Evolutionary conservation across 2,329 filamentous ascomycete genomes (phyloP), one percentile per base, ranked within the genome.

Genomic region (Fusarium euwallaceae): DNA sequence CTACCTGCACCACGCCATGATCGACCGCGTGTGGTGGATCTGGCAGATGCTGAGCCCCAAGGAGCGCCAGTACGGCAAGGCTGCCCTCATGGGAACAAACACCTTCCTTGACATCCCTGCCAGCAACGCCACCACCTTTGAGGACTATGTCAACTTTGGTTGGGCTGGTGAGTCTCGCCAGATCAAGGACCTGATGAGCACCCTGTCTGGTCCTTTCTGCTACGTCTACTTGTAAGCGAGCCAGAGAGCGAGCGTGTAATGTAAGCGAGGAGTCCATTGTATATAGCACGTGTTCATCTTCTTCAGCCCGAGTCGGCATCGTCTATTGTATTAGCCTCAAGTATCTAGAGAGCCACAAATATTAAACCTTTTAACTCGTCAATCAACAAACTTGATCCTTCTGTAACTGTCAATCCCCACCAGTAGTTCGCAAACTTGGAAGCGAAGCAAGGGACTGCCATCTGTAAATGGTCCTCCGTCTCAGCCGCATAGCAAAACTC

Each of bases 141-240:
- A 80, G 4, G 81, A 82, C 24, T 56, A 74, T 17, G 68, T 82
- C 6, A 63, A 78, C 45, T 69, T 81, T 51, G 79, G 78, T 6
- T 78, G 73, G 43, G 72, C 75, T 32, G 80, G 73, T 4, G 48
- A 72, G 17, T 61, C 68, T 43, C 62, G 65, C 10, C 72, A 80
- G 55, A 85, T 83, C 60, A 76, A 78, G 62, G 79, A 81, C 22
- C 68, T 82, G 5, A 71, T 83, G 73, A 82, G 78, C 66, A 82
- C 81, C 1, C 58, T 82, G 2, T 75, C 76, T 22, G 81, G 81
- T 7, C 81, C 80, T 4, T 82, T 83, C 53, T 83, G 82, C 55
- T 79, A 79, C 24, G 70, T 79, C 61, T 83, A 83, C 56, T 37
- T 82, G 41, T 83, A 81, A 62, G 34, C 56, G 43, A 32, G 27